phyloP scores from a whole-genome alignment of 768 basidiomycete species.

The Termitomyces eurrhizus region DNA sequence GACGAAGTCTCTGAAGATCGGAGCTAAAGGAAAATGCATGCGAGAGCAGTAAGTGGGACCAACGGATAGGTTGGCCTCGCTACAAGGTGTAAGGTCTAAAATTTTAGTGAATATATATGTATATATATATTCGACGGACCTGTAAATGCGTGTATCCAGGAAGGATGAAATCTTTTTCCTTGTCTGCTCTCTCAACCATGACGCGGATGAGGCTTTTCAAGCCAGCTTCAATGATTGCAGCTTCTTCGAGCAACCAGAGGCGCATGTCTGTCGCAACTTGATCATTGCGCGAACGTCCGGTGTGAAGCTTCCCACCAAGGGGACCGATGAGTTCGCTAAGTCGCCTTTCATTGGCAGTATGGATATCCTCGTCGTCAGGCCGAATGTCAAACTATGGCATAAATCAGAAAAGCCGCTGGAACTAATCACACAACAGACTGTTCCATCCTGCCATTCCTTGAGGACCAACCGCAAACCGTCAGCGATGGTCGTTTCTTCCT shows the following conservation, averaged over 20 bases:
- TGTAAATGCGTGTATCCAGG: slow-evolving; percentile 99
- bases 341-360: slow-evolving; percentile 96
- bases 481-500: slow-evolving; percentile 71
- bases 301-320: slow-evolving; percentile 94
- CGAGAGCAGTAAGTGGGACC: slow-evolving; percentile 95
- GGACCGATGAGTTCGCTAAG: slow-evolving; percentile 90
- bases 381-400: slow-evolving; percentile 61
- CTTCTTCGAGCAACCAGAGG: slow-evolving; percentile 87
- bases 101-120: background rate
- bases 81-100: slow-evolving; percentile 24
- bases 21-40: slow-evolving; percentile 92
- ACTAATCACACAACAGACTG: slow-evolving; percentile 40
- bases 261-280: slow-evolving; percentile 99
- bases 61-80: slow-evolving; percentile 98
- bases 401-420: background rate
- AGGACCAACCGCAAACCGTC: slow-evolving; percentile 72
- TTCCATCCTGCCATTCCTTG: slow-evolving; percentile 80
- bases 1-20: slow-evolving; percentile 81
- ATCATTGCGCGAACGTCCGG: slow-evolving; percentile 95
- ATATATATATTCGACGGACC: slow-evolving; percentile 36
- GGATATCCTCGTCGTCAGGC: slow-evolving; percentile 97
- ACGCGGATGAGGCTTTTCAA: slow-evolving; percentile 81
- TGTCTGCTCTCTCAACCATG: slow-evolving; percentile 89
- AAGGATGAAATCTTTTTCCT: slow-evolving; percentile 85
- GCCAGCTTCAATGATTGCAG: slow-evolving; percentile 57